Conservation (phyloP, 257 asterid species). For the Solanum pennellii region DNA sequence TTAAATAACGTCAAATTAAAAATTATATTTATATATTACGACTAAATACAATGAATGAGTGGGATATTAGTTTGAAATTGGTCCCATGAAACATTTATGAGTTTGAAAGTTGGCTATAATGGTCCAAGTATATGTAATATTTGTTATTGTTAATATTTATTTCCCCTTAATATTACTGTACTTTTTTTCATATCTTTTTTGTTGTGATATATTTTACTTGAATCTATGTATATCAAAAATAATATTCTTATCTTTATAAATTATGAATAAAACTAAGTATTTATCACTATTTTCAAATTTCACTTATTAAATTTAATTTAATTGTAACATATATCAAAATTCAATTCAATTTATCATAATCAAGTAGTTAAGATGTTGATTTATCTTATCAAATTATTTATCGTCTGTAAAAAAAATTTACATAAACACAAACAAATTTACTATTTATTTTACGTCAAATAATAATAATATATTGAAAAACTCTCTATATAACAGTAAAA, state of each 20-base stretch:
- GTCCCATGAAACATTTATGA: not conserved
- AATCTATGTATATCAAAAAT: fast-evolving
- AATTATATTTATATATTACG: no score
- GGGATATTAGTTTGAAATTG: not conserved
- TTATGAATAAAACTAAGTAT: not conserved
- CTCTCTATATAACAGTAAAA: not conserved
- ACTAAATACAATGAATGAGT: not conserved
- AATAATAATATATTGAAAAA: no score
- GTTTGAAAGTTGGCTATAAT: not conserved
- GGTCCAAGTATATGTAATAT: not conserved
- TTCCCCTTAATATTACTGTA: not conserved
- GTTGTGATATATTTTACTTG: not conserved
- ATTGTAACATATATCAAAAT: no score
- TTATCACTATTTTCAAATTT: fast-evolving
- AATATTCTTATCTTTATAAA: fast-evolving
- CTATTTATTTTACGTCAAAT: not conserved
- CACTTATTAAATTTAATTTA: not conserved
- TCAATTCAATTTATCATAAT: not conserved
- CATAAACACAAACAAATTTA: no score
- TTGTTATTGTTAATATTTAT: not conserved
- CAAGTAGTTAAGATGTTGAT: not conserved
- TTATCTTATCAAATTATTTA: no score
- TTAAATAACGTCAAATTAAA: no score
- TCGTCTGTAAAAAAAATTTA: no score
- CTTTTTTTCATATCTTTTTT: not conserved